These are phyloP conservation scores for Penicillium sp. DNA, from an alignment of 2,329 filamentous ascomycete genomes.

Conservation along the genomic window DNA sequence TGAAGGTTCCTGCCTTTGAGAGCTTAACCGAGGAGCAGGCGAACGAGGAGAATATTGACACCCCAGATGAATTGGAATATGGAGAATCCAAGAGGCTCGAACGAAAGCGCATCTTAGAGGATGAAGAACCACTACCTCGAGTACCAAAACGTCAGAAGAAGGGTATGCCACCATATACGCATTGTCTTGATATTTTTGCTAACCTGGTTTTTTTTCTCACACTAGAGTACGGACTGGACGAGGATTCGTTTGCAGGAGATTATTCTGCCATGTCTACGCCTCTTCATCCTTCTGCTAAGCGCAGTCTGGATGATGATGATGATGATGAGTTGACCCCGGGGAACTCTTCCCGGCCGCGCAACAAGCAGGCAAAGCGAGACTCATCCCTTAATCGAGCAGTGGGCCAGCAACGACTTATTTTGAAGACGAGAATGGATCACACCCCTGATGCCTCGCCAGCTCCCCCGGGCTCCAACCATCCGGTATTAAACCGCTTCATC, in stretches of 20 bases:
- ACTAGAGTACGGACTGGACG: slow-evolving; percentile 36
- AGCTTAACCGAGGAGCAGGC: slow-evolving; percentile 54
- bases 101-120: slow-evolving; percentile 54
- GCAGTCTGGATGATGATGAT: slow-evolving; percentile 46
- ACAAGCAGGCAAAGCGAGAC: slow-evolving; percentile 45
- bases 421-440: slow-evolving; percentile 51
- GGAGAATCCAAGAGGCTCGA: slow-evolving; percentile 54
- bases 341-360: slow-evolving; percentile 39
- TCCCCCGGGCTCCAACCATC: slow-evolving; percentile 47
- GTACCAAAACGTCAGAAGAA: slow-evolving; percentile 51
- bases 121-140: slow-evolving; percentile 51
- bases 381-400: slow-evolving; percentile 41
- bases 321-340: slow-evolving; percentile 45
- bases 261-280: slow-evolving; percentile 42
- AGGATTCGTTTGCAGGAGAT: slow-evolving; percentile 39
- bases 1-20: slow-evolving; percentile 53
- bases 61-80: slow-evolving; percentile 52
- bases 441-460: slow-evolving; percentile 49
- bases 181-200: slow-evolving; percentile 7
- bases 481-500: slow-evolving; percentile 47
- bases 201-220: slow-evolving; percentile 7
- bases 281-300: slow-evolving; percentile 41
- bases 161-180: slow-evolving; percentile 28
- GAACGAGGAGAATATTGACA: slow-evolving; percentile 56
- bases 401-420: slow-evolving; percentile 46